These are phyloP conservation scores for Diophrys appendiculata DNA, from an alignment of 73 alveolate genomes.

Conservation along the genomic window DNA sequence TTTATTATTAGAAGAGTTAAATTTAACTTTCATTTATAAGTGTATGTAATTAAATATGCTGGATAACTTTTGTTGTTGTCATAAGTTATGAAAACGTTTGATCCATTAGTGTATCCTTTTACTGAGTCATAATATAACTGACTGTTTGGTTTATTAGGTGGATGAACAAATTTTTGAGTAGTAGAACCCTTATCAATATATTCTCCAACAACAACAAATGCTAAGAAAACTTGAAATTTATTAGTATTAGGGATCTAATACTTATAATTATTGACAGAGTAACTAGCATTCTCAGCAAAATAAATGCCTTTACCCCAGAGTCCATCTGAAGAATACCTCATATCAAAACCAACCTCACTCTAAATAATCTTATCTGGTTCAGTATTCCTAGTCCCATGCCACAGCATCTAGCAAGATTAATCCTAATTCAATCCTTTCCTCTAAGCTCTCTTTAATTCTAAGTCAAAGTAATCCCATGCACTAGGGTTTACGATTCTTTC, in stretches of 20 bases:
- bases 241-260: not conserved
- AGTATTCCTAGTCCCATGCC: slow-evolving; percentile 24
- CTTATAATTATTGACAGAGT: slow-evolving; percentile 16
- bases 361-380: slow-evolving; percentile 5
- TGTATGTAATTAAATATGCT: slow-evolving; percentile 44
- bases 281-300: slow-evolving; percentile 37
- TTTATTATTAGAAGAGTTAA: no score
- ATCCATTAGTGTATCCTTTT: slow-evolving; percentile 29
- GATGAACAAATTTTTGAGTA: slow-evolving; percentile 28
- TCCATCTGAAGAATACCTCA: slow-evolving; percentile 33
- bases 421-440: not conserved
- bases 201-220: slow-evolving; percentile 25
- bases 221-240: slow-evolving; percentile 21
- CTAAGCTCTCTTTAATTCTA: not conserved
- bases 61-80: slow-evolving; percentile 47
- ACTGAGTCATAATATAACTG: slow-evolving; percentile 28
- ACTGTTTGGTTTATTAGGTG: slow-evolving; percentile 9
- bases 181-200: not conserved
- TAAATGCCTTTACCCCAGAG: slow-evolving; percentile 59
- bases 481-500: not conserved
- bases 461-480: not conserved
- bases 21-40: no score
- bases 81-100: slow-evolving; percentile 29
- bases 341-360: slow-evolving; percentile 32
- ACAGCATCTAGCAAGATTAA: not conserved